Conservation (phyloP, 805 yeast genomes). For the Candida odintsovae region DNA sequence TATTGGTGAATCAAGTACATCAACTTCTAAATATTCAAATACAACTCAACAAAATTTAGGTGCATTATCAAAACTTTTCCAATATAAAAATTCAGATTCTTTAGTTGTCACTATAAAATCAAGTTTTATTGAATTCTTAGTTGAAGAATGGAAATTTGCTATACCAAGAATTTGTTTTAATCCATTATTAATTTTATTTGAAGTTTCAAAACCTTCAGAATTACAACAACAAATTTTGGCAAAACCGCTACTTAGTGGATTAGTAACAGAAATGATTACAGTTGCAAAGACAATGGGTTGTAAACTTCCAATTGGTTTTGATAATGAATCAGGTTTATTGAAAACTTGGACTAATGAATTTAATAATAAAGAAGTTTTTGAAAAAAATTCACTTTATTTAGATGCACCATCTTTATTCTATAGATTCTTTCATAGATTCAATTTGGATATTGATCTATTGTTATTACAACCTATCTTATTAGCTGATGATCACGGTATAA, state of each 20-base stretch:
- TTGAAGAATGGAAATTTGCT: slow-evolving; percentile 83
- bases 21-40: slow-evolving; percentile 34
- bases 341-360: slow-evolving; percentile 45
- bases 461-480: slow-evolving; percentile 80
- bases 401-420: slow-evolving; percentile 59
- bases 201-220: slow-evolving; percentile 54
- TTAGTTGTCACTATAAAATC: slow-evolving; percentile 35
- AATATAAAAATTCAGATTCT: slow-evolving; percentile 34
- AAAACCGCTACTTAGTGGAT: slow-evolving; percentile 78
- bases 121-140: slow-evolving; percentile 51
- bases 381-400: slow-evolving; percentile 23
- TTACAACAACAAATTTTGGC: slow-evolving; percentile 68
- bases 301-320: slow-evolving; percentile 62
- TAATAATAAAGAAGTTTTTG: slow-evolving; percentile 23
- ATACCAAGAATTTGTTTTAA: slow-evolving; percentile 73
- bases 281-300: slow-evolving; percentile 76
- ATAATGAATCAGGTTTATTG: slow-evolving; percentile 56
- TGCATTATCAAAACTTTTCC: slow-evolving; percentile 29
- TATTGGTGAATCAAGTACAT: slow-evolving; percentile 35
- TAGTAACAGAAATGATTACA: slow-evolving; percentile 66
- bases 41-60: slow-evolving; percentile 29
- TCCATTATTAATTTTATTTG: slow-evolving; percentile 70
- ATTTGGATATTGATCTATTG: slow-evolving; percentile 66
- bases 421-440: slow-evolving; percentile 53
- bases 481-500: slow-evolving; percentile 83